Conservation (phyloP, 2,329 filamentous ascomycete species). For the Xylariomycetidae sp. region DNA sequence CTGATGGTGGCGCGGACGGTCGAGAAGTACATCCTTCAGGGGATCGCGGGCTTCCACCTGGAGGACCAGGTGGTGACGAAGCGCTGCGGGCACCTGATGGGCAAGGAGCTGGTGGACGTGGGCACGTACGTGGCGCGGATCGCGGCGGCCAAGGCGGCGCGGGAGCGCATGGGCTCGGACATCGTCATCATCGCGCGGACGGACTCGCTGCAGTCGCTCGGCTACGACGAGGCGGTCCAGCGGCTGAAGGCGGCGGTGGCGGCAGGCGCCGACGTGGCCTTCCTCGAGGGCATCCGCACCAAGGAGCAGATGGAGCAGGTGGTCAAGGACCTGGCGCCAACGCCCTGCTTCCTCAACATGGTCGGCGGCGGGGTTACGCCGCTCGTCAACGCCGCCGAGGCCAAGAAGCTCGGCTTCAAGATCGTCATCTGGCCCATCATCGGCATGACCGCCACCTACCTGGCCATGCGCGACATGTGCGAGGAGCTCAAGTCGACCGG, state of each 20-base stretch:
- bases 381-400: conserved; percentile 20
- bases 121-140: conserved; percentile 25
- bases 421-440: conserved; percentile 28
- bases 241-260: conserved; percentile 39
- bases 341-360: conserved; percentile 28
- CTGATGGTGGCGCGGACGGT: conserved; percentile 46
- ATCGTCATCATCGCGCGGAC: conserved; percentile 56
- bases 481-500: conserved; percentile 26
- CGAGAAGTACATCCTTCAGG: conserved; percentile 23
- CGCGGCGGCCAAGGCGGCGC: conserved; percentile 25
- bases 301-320: conserved; percentile 35
- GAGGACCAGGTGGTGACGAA: conserved; percentile 32
- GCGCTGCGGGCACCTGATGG: conserved; percentile 32
- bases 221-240: conserved; percentile 44
- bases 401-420: conserved; percentile 23
- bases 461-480: conserved; percentile 25
- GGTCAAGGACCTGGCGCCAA: conserved; percentile 29
- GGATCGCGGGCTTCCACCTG: conserved; percentile 25
- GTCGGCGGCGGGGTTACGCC: conserved; percentile 28
- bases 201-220: conserved; percentile 45
- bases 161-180: conserved; percentile 35
- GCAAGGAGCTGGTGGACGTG: conserved; percentile 29
- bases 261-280: conserved; percentile 46
- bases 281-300: conserved; percentile 46
- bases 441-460: conserved; percentile 24